A percentile compares a stretch with the other conserved stretches of the same genome.
Evolutionary conservation across 2,329 filamentous ascomycete genomes (phyloP).

Genomic region (Hypomyces rosellus): DNA sequence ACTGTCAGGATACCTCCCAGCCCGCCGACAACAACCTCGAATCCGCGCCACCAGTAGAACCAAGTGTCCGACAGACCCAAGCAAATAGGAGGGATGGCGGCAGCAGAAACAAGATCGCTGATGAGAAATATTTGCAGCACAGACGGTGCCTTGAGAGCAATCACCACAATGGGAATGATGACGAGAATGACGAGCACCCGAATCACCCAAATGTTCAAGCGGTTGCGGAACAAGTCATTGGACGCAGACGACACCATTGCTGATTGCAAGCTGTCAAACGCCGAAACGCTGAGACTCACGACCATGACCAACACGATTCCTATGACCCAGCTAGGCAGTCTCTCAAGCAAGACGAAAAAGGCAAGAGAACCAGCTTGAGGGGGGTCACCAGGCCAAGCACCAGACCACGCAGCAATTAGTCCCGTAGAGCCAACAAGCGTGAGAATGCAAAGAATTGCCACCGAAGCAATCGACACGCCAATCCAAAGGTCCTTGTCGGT

Average conservation of each 20-base stretch:
- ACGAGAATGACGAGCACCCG: constrained; percentile 62
- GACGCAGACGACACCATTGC: constrained; percentile 81
- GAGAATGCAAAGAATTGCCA: constrained; percentile 61
- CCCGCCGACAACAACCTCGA: constrained; percentile 72
- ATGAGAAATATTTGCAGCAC: constrained; percentile 80
- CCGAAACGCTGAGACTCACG: constrained; percentile 66
- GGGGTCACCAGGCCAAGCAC: constrained; percentile 59
- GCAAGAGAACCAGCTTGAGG: constrained; percentile 56
- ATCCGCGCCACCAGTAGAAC: constrained; percentile 73
- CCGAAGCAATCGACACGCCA: constrained; percentile 62
- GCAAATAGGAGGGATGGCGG: constrained; percentile 67
- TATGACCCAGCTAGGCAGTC: constrained; percentile 73
- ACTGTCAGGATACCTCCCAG: constrained; percentile 72
- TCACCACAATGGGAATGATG: constrained; percentile 67
- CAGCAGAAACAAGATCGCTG: constrained; percentile 70
- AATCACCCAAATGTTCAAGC: constrained; percentile 68
- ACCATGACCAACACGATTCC: constrained; percentile 78
- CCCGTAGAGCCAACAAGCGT: constrained; percentile 67
- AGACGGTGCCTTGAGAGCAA: constrained; percentile 66
- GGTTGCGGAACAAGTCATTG: constrained; percentile 81
- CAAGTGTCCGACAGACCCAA: constrained; percentile 60
- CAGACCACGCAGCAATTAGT: constrained; percentile 72
- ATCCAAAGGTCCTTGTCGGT: constrained; percentile 40
- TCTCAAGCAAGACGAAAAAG: constrained; percentile 68
- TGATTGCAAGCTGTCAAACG: constrained; percentile 75